Evolutionary conservation across 2,329 filamentous ascomycete species (phyloP).

Genomic region (Allantophomopsis lycopodina): DNA sequence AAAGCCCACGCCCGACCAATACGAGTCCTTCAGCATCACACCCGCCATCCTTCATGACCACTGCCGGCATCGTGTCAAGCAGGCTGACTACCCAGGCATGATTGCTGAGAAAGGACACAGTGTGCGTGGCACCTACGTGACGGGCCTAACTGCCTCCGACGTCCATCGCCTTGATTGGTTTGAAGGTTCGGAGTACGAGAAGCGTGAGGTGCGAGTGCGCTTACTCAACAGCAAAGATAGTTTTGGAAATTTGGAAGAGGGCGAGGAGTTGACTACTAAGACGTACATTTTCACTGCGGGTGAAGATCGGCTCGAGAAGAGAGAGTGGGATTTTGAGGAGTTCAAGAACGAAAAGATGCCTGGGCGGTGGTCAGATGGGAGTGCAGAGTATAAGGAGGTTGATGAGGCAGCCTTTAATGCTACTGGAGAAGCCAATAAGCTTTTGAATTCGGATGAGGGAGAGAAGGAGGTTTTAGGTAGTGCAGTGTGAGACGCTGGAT

Average conservation of each 20-base stretch:
- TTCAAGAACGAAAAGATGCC: constrained; percentile 62
- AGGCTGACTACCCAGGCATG: constrained; percentile 73
- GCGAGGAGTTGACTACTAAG: constrained; percentile 36
- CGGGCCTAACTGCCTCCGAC: constrained; percentile 66
- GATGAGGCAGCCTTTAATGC: constrained; percentile 2
- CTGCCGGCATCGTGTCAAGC: constrained; percentile 54
- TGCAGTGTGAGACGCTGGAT: too few relatives aligned
- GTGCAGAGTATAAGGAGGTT: constrained; percentile 4
- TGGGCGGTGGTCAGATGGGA: constrained; percentile 19
- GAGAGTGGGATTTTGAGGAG: constrained; percentile 79
- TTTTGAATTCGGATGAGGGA: background rate
- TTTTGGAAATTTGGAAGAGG: constrained; percentile 19
- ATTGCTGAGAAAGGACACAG: constrained; percentile 36
- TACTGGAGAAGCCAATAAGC: constrained; percentile 2
- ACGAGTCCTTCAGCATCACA: constrained; percentile 39
- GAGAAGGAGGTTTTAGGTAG: background rate
- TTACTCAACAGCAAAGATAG: constrained; percentile 16
- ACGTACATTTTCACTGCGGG: constrained; percentile 50
- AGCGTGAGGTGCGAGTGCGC: constrained; percentile 39
- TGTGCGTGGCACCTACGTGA: constrained; percentile 65
- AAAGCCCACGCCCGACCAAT: constrained; percentile 31
- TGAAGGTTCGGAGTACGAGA: constrained; percentile 63
- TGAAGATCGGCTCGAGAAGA: constrained; percentile 41
- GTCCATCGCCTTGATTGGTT: constrained; percentile 66
- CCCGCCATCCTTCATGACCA: constrained; percentile 66